phyloP scores from a whole-genome alignment of 805 yeast species.

The Tetrapisispora arboricola region DNA sequence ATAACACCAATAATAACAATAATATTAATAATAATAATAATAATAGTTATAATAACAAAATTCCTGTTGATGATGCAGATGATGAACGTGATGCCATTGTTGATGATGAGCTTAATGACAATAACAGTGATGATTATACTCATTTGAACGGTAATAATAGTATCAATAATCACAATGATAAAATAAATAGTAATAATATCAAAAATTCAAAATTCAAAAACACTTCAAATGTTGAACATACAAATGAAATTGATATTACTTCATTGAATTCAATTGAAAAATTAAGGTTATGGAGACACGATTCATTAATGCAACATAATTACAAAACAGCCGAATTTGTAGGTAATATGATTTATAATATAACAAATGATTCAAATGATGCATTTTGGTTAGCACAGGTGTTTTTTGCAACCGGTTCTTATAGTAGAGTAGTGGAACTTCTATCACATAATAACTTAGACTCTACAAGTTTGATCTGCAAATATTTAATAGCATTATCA shows the following conservation, averaged over 20 bases:
- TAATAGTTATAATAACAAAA: too few relatives aligned
- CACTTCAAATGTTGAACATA: too few relatives aligned
- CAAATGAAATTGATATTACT: slow-evolving; percentile 15
- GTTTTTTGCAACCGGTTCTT: slow-evolving; percentile 64
- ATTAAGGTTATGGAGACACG: slow-evolving; percentile 85
- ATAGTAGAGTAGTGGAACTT: slow-evolving; percentile 65
- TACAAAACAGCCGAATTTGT: slow-evolving; percentile 81
- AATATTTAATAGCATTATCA: slow-evolving; percentile 71
- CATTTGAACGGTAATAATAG: not conserved
- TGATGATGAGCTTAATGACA: too few relatives aligned
- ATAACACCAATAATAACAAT: not conserved
- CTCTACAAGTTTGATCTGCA: slow-evolving; percentile 54
- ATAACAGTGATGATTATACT: too few relatives aligned
- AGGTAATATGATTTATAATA: slow-evolving; percentile 79
- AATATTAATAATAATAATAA: not conserved
- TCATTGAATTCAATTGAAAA: slow-evolving; percentile 66
- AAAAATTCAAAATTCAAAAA: too few relatives aligned
- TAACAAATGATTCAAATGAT: slow-evolving; percentile 83
- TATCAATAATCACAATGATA: not conserved
- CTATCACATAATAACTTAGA: slow-evolving; percentile 48
- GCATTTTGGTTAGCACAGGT: slow-evolving; percentile 97
- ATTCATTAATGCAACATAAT: slow-evolving; percentile 86
- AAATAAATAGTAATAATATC: not conserved
- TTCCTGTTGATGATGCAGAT: slow-evolving; percentile 4
- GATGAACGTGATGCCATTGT: too few relatives aligned